Base-by-base conservation (phyloP, 192 early-diverging fungal species). In the Funneliformis mosseae region DNA sequence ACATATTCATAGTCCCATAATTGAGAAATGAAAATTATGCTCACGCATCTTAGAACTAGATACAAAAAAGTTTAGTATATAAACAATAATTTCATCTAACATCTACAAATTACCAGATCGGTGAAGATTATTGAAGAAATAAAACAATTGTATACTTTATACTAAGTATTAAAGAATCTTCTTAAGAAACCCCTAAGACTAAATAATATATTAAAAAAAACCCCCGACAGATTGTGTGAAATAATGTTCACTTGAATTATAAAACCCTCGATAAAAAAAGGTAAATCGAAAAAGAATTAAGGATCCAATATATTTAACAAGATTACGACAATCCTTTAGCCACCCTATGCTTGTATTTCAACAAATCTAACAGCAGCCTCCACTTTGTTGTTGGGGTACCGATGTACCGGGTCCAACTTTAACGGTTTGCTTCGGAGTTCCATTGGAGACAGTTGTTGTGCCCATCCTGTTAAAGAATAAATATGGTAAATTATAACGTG, bases 321-420 rank as follows among this genome's bases (percentile, higher is more conserved):
- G n/a, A n/a, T n/a, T n/a, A n/a, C n/a, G n/a, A 5, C 48, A 5
- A 55, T 55, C 12, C 48, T 16, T 55, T 55, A 55, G 14, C 48
- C 14, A 55, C 4, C 16, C 48, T 16, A 55, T 16, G 5, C 48
- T n/a, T n/a, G n/a, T n/a, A n/a, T n/a, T 55, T 55, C 16, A 55
- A 55, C 18, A 55, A 5, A 55, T 9, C 16, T 55, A 90, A 78
- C 89, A 90, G 79, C 89, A 90, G 74, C 89, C 87, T 41, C 89
- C 84, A 73, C 83, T 62, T 12, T 67, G 76, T 80, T 88, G 88
- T 74, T 83, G 85, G 43, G 87, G 84, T 71, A 91, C 83, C 46
- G 85, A 79, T 55, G 86, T 78, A 42, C 89, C 88, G n/a, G 78
- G 82, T 55, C 88, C 87, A 69, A 91, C 85, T 79, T 89, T 86